Conservation (phyloP, 2,329 filamentous ascomycete species). For the Talaromyces verruculosus region DNA sequence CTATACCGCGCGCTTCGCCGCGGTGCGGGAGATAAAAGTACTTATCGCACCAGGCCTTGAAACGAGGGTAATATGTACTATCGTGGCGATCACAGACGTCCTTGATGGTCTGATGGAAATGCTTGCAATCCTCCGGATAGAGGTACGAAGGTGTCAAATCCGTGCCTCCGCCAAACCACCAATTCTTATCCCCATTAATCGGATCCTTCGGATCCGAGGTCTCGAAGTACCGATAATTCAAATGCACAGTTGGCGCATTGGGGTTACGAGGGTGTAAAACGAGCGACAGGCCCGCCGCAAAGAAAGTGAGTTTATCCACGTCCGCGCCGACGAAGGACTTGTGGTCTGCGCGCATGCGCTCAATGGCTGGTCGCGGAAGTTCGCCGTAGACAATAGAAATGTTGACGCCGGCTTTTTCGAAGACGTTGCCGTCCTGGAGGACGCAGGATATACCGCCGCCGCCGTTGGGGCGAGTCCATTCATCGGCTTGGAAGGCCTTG, state of each 20-base stretch:
- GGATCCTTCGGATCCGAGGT: constrained; percentile 80
- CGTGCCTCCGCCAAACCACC: constrained; percentile 97
- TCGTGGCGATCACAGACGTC: constrained; percentile 91
- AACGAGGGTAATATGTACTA: constrained; percentile 84
- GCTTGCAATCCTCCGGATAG: constrained; percentile 94
- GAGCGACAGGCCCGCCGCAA: constrained; percentile 87
- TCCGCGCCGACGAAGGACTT: constrained; percentile 76
- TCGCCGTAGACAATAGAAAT: constrained; percentile 93
- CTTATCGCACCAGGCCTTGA: constrained; percentile 98
- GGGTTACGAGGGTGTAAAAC: constrained; percentile 93
- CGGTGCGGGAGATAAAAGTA: constrained; percentile 96
- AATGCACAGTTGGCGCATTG: constrained; percentile 94
- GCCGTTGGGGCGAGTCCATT: constrained; percentile 83
- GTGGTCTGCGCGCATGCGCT: constrained; percentile 92
- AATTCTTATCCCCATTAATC: constrained; percentile 65
- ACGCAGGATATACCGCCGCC: constrained; percentile 94
- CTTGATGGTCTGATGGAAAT: constrained; percentile 94
- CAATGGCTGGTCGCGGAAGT: constrained; percentile 80
- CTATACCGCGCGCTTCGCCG: constrained; percentile 79
- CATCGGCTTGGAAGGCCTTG: constrained; percentile 75
- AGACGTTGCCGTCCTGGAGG: constrained; percentile 91
- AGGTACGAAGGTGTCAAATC: constrained; percentile 92
- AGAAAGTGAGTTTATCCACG: constrained; percentile 86
- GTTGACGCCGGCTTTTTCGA: constrained; percentile 96
- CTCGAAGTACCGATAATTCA: constrained; percentile 99